phyloP scores from a whole-genome alignment of 805 yeast genomes.

The Starmerella vitae region DNA sequence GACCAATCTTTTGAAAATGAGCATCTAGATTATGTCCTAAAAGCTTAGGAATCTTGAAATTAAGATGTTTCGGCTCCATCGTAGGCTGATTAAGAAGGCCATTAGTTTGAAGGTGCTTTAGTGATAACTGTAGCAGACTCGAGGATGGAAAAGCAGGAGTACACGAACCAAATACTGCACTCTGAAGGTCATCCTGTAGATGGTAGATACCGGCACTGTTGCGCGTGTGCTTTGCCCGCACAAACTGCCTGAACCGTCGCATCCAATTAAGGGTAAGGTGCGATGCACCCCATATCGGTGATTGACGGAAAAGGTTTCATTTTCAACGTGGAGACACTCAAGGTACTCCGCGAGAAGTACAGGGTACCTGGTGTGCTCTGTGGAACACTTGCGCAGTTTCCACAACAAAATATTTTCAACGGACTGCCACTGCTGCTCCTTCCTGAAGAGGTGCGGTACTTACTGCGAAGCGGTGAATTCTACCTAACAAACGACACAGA shows the following conservation, averaged over 20 bases:
- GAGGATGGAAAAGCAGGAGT: not conserved
- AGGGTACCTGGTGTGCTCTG: constrained; percentile 64
- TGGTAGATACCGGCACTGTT: constrained; percentile 27
- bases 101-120: constrained; percentile 13
- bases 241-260: too few species aligned
- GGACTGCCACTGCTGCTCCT: constrained; percentile 69
- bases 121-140: constrained; percentile 7
- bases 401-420: constrained; percentile 81
- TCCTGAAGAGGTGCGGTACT: constrained; percentile 60
- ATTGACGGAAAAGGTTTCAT: constrained; percentile 39
- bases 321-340: constrained; percentile 44
- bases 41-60: constrained; percentile 45
- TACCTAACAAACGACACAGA: constrained; percentile 33
- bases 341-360: constrained; percentile 37
- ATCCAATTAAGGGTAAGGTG: not conserved
- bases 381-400: constrained; percentile 80
- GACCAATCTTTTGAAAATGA: constrained; percentile 63
- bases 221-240: constrained; percentile 1
- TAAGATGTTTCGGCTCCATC: constrained; percentile 6
- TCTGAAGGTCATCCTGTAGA: constrained; percentile 17
- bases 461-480: constrained; percentile 35
- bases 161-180: constrained; percentile 7
- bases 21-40: constrained; percentile 64
- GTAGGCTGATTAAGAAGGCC: constrained; percentile 17
- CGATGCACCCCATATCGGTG: constrained; percentile 27